A percentile compares a stretch with the other conserved stretches of the same genome.
Evolutionary conservation across 257 asterid genomes (phyloP).

Genomic region (Rhazya stricta): DNA sequence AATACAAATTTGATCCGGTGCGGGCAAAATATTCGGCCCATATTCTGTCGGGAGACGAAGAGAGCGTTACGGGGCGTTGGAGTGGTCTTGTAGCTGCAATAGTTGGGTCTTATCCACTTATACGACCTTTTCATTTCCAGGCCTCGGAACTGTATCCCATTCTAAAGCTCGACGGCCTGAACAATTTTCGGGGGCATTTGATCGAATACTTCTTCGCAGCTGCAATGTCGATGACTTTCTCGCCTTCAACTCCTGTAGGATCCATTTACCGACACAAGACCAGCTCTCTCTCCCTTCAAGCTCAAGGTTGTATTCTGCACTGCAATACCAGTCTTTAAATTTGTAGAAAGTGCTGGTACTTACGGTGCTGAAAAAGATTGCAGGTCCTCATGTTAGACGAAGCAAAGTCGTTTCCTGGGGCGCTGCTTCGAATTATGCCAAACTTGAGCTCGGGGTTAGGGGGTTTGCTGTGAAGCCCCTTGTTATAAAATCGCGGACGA

Average conservation of each 20-base stretch:
- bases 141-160: neutral
- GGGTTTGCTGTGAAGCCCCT: conserved; percentile 37
- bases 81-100: neutral
- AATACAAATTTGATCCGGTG: neutral
- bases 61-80: neutral
- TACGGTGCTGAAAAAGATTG: conserved; percentile 17
- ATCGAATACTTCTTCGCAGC: conserved; percentile 12
- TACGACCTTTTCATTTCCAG: neutral
- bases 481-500: conserved; percentile 28
- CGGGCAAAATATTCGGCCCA: neutral
- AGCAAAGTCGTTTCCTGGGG: conserved; percentile 40
- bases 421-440: conserved; percentile 63
- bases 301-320: conserved; percentile 14
- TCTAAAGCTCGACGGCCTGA: neutral
- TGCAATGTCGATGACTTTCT: conserved; percentile 52
- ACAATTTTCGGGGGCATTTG: conserved; percentile 13
- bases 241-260: conserved; percentile 56
- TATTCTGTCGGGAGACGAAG: neutral
- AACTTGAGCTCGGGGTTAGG: conserved; percentile 41
- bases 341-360: neutral
- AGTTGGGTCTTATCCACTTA: neutral
- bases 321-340: neutral
- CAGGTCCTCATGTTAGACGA: conserved; percentile 34
- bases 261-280: conserved; percentile 42
- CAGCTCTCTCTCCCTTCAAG: conserved; percentile 34